Evolutionary conservation across 768 basidiomycete species (phyloP).

Genomic region (Pisolithus orientalis): DNA sequence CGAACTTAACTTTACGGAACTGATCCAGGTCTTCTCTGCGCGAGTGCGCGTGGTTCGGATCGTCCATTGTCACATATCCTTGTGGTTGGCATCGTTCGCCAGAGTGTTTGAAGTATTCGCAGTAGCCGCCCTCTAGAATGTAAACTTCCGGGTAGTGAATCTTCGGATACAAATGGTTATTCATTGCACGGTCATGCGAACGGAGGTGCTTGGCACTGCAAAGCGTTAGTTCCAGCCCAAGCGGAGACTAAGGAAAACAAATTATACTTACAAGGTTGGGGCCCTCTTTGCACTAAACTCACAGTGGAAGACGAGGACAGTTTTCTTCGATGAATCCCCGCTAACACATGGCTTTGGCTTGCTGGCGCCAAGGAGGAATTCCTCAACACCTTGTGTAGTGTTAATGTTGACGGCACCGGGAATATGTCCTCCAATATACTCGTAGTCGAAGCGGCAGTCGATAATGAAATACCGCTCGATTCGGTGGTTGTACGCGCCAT

Average conservation of each 20-base stretch:
- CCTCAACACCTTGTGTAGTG: slow-evolving; percentile 71
- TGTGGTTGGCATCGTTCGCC: slow-evolving; percentile 69
- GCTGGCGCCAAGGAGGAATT: slow-evolving; percentile 60
- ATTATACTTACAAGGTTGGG: slow-evolving; percentile 79
- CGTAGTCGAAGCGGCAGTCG: slow-evolving; percentile 97
- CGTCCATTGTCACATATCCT: slow-evolving; percentile 92
- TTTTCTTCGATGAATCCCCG: slow-evolving; percentile 70
- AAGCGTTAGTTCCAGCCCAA: slow-evolving; percentile 3
- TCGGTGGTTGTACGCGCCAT: slow-evolving; percentile 60
- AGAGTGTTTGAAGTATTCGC: slow-evolving; percentile 71
- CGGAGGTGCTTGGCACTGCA: slow-evolving; percentile 88
- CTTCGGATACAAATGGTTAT: slow-evolving; percentile 84
- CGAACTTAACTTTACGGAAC: slow-evolving; percentile 84
- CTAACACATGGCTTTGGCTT: slow-evolving; percentile 68
- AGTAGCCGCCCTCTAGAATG: slow-evolving; percentile 95
- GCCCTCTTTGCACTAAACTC: slow-evolving; percentile 95
- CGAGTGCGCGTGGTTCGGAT: slow-evolving; percentile 74
- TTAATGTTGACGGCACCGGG: slow-evolving; percentile 90
- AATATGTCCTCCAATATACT: slow-evolving; percentile 91
- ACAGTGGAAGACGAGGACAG: slow-evolving; percentile 92
- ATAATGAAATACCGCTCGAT: slow-evolving; percentile 75
- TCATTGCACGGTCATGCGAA: slow-evolving; percentile 82
- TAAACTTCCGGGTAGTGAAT: slow-evolving; percentile 97
- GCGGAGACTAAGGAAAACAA: neutral
- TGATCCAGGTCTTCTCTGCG: slow-evolving; percentile 86